Evolutionary conservation across 2,329 filamentous ascomycete genomes (phyloP), one percentile per base, ranked within the genome.

Genomic region (Colletotrichum sp.): DNA sequence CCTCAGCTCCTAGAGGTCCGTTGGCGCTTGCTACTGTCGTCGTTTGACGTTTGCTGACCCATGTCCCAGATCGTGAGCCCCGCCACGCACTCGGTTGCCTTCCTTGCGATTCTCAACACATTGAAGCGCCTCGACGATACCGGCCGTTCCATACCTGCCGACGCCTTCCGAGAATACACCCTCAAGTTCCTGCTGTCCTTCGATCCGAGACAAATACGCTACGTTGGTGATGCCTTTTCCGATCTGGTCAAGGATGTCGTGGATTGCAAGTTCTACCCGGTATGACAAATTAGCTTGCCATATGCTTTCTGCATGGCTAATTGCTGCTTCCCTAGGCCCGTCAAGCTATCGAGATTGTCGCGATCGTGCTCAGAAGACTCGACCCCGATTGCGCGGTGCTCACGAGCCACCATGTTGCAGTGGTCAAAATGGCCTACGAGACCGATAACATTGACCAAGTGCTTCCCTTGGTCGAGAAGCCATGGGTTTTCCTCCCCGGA

Each of bases 331-430:
- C 32, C 9, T 55, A 91, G 90, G 84, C 89, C 18, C 82, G 83
- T 1, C 82, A 90, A 66, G 86, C 89, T 0, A 85, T 89, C 15
- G 84, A 88, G 32, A 80, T 86, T 10, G 82, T 90, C 9, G 83
- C 88, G 8, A 82, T 82, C 3, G 93, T 92, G 5, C 88, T 96
- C 78, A 84, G 92, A 15, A 90, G 90, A 70, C 86, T 96, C 72
- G 94, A 96, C 78, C 92, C 93, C 3, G 89, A 89, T 15, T 91
- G 90, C 32, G 90, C 90, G 66, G 90, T 93, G 68, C 91, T 95
- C 79, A 95, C 93, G 6, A 89, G 89, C 6, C 88, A 88, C 32
- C 93, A 95, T 79, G 82, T 93, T 49, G 81, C 85, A 16, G 86
- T 95, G 36, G 87, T 90, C 34, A 90, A 88, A 57, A 82, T 93